Evolutionary conservation across 371 early-diverging fungal species (phyloP).

Genomic region (Zopfochytrium polystomum): DNA sequence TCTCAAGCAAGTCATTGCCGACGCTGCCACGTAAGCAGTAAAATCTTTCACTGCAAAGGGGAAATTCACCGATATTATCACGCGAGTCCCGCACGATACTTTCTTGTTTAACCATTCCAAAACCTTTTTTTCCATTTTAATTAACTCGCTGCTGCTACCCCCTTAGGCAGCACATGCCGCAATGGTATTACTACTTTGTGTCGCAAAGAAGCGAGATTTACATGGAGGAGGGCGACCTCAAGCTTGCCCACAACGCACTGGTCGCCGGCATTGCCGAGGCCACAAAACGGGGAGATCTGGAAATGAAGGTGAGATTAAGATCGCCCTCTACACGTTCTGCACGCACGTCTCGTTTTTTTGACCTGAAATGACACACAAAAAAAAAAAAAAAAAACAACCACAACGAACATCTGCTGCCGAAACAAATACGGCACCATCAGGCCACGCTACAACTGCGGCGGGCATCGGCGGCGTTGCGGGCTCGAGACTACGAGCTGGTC

Average conservation of each 20-base stretch:
- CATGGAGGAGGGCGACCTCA: constrained; percentile 1
- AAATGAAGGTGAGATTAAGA: constrained; percentile 3
- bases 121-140: background rate
- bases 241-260: background rate
- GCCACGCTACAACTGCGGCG: background rate
- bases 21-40: constrained; percentile 4
- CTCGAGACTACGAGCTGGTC: background rate
- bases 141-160: background rate
- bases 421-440: too few relatives aligned
- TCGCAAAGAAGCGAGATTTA: background rate
- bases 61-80: too few relatives aligned
- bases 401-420: too few relatives aligned
- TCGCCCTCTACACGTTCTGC: too few relatives aligned
- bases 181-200: constrained; percentile 14
- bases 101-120: background rate
- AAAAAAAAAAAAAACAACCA: too few relatives aligned
- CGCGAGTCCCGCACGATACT: too few relatives aligned
- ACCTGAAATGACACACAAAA: too few relatives aligned
- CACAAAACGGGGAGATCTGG: background rate
- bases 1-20: background rate
- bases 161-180: constrained; percentile 2
- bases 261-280: background rate
- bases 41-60: too few relatives aligned
- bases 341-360: background rate
- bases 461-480: background rate